A percentile compares a stretch with the other conserved stretches of the same genome.
phyloP scores from a whole-genome alignment of 2,329 filamentous ascomycete genomes.

The Acarospora socialis region DNA sequence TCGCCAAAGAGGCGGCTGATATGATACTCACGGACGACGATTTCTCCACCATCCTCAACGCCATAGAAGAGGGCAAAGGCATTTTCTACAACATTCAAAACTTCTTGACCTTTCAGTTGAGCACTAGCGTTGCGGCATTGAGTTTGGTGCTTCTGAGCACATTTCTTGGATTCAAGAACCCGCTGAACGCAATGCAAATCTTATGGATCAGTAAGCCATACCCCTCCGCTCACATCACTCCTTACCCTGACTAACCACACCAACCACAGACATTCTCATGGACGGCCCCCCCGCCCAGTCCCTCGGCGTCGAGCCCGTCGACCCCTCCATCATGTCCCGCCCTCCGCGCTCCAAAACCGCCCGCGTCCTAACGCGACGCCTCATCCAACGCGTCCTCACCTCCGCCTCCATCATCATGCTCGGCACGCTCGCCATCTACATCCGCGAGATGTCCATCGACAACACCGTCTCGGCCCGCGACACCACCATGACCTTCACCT shows the following conservation, averaged over 20 bases:
- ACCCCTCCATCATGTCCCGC: constrained; percentile 83
- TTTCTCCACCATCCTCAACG: constrained; percentile 78
- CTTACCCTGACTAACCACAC: constrained; percentile 16
- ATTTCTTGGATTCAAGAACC: constrained; percentile 83
- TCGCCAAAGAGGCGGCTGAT: constrained; percentile 86
- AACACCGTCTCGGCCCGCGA: constrained; percentile 78
- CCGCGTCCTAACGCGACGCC: constrained; percentile 70
- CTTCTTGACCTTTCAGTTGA: constrained; percentile 95
- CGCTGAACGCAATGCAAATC: constrained; percentile 98
- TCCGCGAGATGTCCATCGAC: constrained; percentile 76
- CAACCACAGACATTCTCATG: constrained; percentile 80
- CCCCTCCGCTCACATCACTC: not conserved
- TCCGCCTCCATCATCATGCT: constrained; percentile 82
- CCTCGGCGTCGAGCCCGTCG: constrained; percentile 86
- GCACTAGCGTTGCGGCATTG: constrained; percentile 86
- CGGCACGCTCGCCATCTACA: constrained; percentile 83
- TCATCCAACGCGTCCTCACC: constrained; percentile 74
- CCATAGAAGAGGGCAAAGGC: constrained; percentile 96
- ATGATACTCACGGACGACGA: constrained; percentile 84
- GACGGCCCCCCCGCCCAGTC: constrained; percentile 96
- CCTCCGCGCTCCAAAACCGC: constrained; percentile 78
- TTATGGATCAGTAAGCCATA: constrained; percentile 84
- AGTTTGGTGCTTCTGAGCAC: constrained; percentile 87
- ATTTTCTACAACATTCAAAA: constrained; percentile 99
- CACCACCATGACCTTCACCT: constrained; percentile 98